Evolutionary conservation across 306 rosid species (phyloP).

Genomic region (Cicer judaicum): DNA sequence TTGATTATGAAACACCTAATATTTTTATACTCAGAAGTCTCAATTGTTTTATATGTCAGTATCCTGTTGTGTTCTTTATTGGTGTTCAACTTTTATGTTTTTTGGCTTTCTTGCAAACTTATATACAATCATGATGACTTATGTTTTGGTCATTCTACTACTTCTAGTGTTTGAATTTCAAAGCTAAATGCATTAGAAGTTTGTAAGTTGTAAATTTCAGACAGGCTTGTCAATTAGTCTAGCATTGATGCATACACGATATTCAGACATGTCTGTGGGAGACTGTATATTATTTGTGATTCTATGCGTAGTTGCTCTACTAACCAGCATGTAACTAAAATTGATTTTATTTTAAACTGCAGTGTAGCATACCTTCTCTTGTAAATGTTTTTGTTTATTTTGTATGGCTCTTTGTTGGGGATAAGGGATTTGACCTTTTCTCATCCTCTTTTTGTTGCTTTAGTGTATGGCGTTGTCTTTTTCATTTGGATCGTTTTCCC

Average conservation of each 20-base stretch:
- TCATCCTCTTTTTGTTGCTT: constrained; percentile 22
- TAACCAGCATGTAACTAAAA: constrained; percentile 3
- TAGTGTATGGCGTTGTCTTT: constrained; percentile 6
- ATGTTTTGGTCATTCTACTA: constrained; percentile 16
- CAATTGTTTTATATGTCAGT: constrained; percentile 19
- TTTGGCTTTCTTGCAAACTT: not conserved
- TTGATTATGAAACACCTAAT: constrained; percentile 13
- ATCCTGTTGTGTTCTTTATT: constrained; percentile 13
- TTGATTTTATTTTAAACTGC: constrained; percentile 22
- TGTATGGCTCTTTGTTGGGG: not conserved
- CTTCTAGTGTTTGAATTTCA: constrained; percentile 20
- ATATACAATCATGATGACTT: constrained; percentile 10
- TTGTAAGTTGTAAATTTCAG: constrained; percentile 19
- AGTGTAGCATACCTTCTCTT: not conserved
- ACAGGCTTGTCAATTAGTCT: constrained; percentile 18
- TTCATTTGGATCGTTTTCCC: not conserved
- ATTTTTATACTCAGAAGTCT: constrained; percentile 33
- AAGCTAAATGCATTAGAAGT: constrained; percentile 12
- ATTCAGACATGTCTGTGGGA: not conserved
- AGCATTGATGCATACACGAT: constrained; percentile 1
- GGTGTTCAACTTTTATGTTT: constrained; percentile 8
- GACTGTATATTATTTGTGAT: not conserved
- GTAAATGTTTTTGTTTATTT: constrained; percentile 21
- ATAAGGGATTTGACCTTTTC: constrained; percentile 24
- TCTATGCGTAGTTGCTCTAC: not conserved